phyloP scores from a whole-genome alignment of 176 grass and related monocot species.

The Hordeum marinum region DNA sequence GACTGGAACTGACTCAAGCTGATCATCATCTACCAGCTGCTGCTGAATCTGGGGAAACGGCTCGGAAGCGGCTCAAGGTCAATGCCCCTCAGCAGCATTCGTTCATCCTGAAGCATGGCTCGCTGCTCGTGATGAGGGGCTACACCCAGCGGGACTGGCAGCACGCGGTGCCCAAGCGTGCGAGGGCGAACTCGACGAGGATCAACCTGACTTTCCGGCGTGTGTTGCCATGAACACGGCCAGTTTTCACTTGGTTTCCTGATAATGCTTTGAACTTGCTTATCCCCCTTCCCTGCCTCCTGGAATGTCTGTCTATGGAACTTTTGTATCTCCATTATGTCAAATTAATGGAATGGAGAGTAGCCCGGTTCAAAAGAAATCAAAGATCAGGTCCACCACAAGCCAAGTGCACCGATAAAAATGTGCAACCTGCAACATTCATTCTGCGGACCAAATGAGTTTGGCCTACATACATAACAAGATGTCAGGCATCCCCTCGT shows the following conservation, averaged over 20 bases:
- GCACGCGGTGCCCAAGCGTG: slow-evolving; percentile 72
- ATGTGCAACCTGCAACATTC: not conserved
- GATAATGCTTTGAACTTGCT: too few relatives aligned
- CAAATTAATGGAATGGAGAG: too few relatives aligned
- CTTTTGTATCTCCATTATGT: too few relatives aligned
- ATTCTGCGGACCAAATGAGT: not conserved
- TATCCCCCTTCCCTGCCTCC: too few relatives aligned
- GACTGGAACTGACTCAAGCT: not conserved
- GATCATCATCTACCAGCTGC: slow-evolving; percentile 12
- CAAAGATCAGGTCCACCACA: too few relatives aligned
- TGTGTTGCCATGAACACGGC: slow-evolving; percentile 18
- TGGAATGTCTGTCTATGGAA: too few relatives aligned
- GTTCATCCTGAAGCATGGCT: slow-evolving; percentile 73
- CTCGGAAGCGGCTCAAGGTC: slow-evolving; percentile 44
- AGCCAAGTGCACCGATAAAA: not conserved
- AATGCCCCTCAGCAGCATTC: slow-evolving; percentile 25
- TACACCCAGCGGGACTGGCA: slow-evolving; percentile 82
- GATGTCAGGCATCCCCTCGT: not conserved
- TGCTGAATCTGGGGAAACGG: slow-evolving; percentile 12
- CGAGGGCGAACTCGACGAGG: slow-evolving; percentile 53
- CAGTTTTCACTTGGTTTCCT: not conserved
- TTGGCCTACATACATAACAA: not conserved
- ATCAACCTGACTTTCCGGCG: slow-evolving; percentile 82
- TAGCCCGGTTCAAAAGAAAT: too few relatives aligned
- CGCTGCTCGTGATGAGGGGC: slow-evolving; percentile 50